Base-by-base conservation (phyloP, 2,329 filamentous ascomycete species). In the Corniculantispora saksenae region DNA sequence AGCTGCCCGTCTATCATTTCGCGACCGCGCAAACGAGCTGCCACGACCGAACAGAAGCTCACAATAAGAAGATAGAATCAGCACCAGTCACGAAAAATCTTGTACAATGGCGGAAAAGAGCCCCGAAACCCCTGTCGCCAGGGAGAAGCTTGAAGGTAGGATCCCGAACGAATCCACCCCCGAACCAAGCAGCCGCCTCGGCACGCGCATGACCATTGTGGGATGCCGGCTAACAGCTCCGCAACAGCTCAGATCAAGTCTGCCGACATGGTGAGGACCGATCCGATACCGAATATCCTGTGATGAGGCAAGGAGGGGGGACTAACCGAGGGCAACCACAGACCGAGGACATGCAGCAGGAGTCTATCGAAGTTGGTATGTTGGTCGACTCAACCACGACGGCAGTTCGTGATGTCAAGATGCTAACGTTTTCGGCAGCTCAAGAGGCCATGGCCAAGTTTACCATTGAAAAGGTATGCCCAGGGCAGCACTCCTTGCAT, bases 331-430 rank as follows among this genome's bases (percentile, higher is more conserved):
- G 70, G 47, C 21, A 40, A 35, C 29, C 53, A 72, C 76, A 98
- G 95, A 94, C 90, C 73, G 94, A 98, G 66, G 94, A 97, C 73
- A 97, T 99, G 95, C 93, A 97, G 76, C 88, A 92, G 74, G 94
- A 98, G 80, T 92, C 90, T 55, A 92, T 99, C 74, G 93, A 97
- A 87, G 91, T 97, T 76, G 93, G 94, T 97, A 89, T 25, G 50
- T 55, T 56, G 13, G 23, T 51, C 27, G 10, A 3, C 17, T 43
- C 10, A 27, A 32, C 23, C 15, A 50, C 3, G 35, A 10, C 12
- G 19, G 71, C 35, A 21, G 32, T 19, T 47, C 50, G 29, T 59
- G 60, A 50, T 61, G 66, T 32, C 38, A 19, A 40, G 47, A 29
- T 58, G 45, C 53, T 61, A 17, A 53, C 48, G 23, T 29, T 1